Base-by-base conservation (phyloP, 345 rosid genomes). In the Lepidium didymum region DNA sequence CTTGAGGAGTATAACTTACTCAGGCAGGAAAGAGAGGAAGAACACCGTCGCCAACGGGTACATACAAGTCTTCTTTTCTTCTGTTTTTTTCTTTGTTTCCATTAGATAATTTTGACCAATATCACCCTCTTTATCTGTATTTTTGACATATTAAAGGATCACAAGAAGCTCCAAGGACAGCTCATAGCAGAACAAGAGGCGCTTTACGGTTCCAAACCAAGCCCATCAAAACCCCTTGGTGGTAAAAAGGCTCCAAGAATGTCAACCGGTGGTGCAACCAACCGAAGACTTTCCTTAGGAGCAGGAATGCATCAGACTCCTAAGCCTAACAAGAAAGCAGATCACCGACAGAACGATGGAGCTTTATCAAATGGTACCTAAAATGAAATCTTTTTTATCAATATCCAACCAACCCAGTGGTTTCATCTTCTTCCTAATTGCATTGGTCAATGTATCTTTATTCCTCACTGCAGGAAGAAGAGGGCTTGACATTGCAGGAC, bases 161-260 rank as follows among this genome's bases (percentile, higher is more conserved):
- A 95, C 58, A 95, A 95, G 90, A 95, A 95, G 80, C 84, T 94
- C 68, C 96, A 94, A 76, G 97, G 91, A 49, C 99, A 91, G 69
- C 82, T 89, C 31, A 91, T 89, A 56, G 90, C 96, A 38, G 99
- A 91, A 72, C 98, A 91, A 73, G 98, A 91, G 64, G 96, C 80
- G 8, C 92, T 91, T 37, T 95, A 87, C 49, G 99, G 99, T 16
- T 95, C 98, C 43, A 91, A 86, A 77, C 97, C 96, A 46, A 95
- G 97, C 86, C 96, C 98, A 52, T 86, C 94, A 18, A 95, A 95
- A 85, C 81, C 85, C 14, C 87, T 76, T 15, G 81, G 81, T 16
- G 79, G 83, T 55, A 91, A 86, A 80, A 95, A 95, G 64, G 84
- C 73, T 66, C 72, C 96, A 55, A 82, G 96, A 77, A 72, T 75